phyloP scores from a whole-genome alignment of 2,329 filamentous ascomycete genomes.

The Trichoderma hamatum region DNA sequence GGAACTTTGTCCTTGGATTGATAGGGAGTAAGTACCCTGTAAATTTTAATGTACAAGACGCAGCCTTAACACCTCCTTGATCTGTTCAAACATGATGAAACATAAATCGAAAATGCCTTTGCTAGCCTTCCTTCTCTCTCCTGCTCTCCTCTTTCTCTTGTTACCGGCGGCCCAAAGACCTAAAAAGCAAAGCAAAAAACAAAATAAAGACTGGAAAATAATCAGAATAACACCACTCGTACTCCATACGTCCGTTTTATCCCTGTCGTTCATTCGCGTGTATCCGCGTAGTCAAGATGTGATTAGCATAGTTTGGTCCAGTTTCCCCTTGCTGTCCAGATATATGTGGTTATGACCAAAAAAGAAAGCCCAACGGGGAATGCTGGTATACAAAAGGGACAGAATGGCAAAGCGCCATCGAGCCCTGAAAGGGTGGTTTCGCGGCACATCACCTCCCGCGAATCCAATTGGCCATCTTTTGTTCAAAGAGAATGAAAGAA shows the following conservation, averaged over 20 bases:
- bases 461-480: background rate
- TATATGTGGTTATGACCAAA: conserved; percentile 26
- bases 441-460: background rate
- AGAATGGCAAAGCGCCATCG: background rate
- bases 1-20: conserved; percentile 10
- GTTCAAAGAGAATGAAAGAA: background rate
- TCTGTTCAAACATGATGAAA: conserved; percentile 8
- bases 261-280: conserved; percentile 26
- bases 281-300: conserved; percentile 29
- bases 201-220: background rate
- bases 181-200: background rate
- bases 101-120: background rate
- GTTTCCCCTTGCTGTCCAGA: conserved; percentile 17
- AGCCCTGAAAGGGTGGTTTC: background rate
- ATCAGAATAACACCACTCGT: conserved; percentile 15
- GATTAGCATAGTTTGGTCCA: conserved; percentile 25
- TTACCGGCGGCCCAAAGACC: background rate
- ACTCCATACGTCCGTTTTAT: conserved; percentile 30
- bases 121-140: conserved; percentile 5
- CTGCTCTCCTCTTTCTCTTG: background rate
- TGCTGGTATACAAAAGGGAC: conserved; percentile 27
- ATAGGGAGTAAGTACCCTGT: conserved; percentile 22
- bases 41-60: conserved; percentile 24
- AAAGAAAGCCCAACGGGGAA: conserved; percentile 15
- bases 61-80: conserved; percentile 12